These are phyloP conservation scores for Tilletia setariae DNA, from an alignment of 1,284 basidiomycete species.

Conservation along the genomic window DNA sequence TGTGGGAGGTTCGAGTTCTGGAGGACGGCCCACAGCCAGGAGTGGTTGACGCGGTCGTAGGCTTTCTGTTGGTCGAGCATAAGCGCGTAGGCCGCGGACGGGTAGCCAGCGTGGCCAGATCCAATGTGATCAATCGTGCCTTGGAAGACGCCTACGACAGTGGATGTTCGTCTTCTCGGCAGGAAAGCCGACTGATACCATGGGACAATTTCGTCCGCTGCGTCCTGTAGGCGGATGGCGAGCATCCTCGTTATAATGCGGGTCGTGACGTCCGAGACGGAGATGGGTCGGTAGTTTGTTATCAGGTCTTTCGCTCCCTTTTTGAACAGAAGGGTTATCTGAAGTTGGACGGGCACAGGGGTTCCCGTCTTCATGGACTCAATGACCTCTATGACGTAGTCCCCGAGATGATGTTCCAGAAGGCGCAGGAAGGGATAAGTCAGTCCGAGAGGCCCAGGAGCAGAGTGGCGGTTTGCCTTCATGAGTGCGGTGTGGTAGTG, in stretches of 20 bases:
- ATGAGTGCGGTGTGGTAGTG: too few species aligned
- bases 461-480: too few species aligned
- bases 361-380: background rate
- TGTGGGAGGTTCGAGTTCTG: background rate
- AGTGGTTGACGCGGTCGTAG: background rate
- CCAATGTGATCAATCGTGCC: background rate
- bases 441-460: background rate
- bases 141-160: background rate
- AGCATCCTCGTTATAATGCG: background rate
- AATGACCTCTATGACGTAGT: background rate
- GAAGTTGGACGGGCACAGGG: background rate
- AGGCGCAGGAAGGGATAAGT: background rate
- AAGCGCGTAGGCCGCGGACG: background rate
- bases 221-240: background rate
- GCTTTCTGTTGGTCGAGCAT: slow-evolving; percentile 2
- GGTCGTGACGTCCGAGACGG: background rate
- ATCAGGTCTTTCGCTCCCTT: background rate
- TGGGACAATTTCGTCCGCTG: background rate
- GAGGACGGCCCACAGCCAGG: background rate
- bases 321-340: background rate
- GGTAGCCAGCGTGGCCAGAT: background rate
- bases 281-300: background rate
- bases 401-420: background rate
- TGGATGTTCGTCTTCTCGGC: too few species aligned
- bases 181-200: background rate